Base-by-base conservation (phyloP, 1,139 yeast genomes). In the Blastobotrys serpentis region DNA sequence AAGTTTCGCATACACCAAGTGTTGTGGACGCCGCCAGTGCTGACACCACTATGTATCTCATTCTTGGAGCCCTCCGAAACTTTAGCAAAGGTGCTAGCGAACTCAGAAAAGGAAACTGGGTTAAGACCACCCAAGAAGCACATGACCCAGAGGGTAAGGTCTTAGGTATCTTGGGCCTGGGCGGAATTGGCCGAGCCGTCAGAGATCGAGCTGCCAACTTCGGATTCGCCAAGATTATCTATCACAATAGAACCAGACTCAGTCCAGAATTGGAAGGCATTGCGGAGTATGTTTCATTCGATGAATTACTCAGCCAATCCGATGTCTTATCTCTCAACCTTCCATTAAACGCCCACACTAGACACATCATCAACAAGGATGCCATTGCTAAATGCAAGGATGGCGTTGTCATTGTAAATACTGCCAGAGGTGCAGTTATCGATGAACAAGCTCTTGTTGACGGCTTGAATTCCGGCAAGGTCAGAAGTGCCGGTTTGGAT, bases 21-120 rank as follows among this genome's bases (percentile, higher is more conserved):
- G 79, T 86, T 1, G 90, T 84, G 4, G 85, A 82, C 56, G 82
- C 75, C 5, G 86, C 92, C 16, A 85, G 94, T 6, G 92, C 94
- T 0, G 87, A 82, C 57, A 80, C 86, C 2, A 85, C 84, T 16
- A 70, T 84, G 5, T 82, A 70, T 61, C 70, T 84, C 56, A 66
- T 81, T 11, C 65, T 84, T 44, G 77, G 85, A 1, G 75, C 86
- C 1, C 63, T 82, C 55, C 74, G 90, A 57, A 82, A 82, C 67
- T 84, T 76, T 60, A 60, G 77, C 65, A 58, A 63, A 63, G 62
- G 65, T 51, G 61, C 65, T 64, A 51, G 60, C 57, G 50, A 62
- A 60, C 54, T 81, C 71, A 52, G 73, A 33, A 54, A 55, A 13
- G 70, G 69, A 36, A 54, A 66, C 37, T 72, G 71, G 69, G 55